Evolutionary conservation across 441 rosid genomes (phyloP), one percentile per base, ranked within the genome.

Genomic region (Croton setiger): DNA sequence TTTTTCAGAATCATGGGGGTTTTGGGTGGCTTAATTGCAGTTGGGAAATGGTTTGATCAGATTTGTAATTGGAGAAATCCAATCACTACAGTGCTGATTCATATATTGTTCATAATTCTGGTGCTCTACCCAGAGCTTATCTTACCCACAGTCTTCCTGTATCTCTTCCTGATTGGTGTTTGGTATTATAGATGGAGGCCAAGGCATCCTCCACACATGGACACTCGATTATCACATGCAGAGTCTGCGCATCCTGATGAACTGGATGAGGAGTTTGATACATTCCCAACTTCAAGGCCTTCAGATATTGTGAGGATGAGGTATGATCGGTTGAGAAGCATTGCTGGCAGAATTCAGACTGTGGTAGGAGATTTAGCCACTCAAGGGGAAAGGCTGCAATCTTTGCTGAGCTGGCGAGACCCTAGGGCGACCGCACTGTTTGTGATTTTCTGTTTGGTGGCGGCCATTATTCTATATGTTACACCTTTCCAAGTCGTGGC

Each of bases 181-280:
- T 94, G 99, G 99, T 82, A 90, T 44, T 94, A 90, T 74, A 84
- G 97, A 64, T 86, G 94, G 96, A 86, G 99, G 82, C 91, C 98
- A 67, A 90, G 96, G 72, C 88, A 92, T 72, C 98, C 99, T 73
- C 93, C 99, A 67, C 89, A 90, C 83, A 95, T 95, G 97, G 98
- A 95, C 84, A 90, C 97, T 47, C 90, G 90, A 33, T 88, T 95
- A 47, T 95, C 99, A 21, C 93, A 88, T 37, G 99, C 98, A 0
- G 98, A 95, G 73, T 78, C 88, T 31, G 86, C 89, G 0, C 91
- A 88, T 75, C 96, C 97, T 0, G 98, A 95, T 64, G 99, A 94
- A 75, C 86, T 92, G 27, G 97, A 94, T 4, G 99, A 94, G 74
- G 99, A 94, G 77, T 95, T 95, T 7, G 98, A 95, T 55, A 87